Conservation (phyloP, 2,329 filamentous ascomycete genomes). For the Aotearoamyces nothofagi region DNA sequence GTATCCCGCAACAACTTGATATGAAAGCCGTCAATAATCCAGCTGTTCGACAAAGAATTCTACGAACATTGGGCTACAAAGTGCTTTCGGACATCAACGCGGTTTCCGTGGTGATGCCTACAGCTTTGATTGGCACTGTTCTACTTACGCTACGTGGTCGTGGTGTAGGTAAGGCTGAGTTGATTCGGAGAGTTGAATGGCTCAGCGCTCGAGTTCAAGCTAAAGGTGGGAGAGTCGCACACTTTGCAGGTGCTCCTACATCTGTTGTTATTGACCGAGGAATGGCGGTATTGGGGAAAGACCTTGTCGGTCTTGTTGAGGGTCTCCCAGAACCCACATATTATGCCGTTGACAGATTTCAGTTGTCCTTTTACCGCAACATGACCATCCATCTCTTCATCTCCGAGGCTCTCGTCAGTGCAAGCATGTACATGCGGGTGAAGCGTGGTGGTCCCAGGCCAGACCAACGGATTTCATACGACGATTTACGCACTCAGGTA, state of each 20-base stretch:
- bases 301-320: slow-evolving; percentile 67
- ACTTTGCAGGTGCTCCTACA: slow-evolving; percentile 72
- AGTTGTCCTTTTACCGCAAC: slow-evolving; percentile 95
- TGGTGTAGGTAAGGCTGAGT: slow-evolving; percentile 75
- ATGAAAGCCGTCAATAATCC: slow-evolving; percentile 27
- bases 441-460: slow-evolving; percentile 80
- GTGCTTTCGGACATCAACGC: slow-evolving; percentile 90
- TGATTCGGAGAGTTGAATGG: slow-evolving; percentile 83
- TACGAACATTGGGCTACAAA: slow-evolving; percentile 81
- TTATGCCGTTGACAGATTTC: slow-evolving; percentile 90
- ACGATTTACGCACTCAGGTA: slow-evolving; percentile 63
- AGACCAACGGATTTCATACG: slow-evolving; percentile 64
- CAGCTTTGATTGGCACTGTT: slow-evolving; percentile 86
- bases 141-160: slow-evolving; percentile 80
- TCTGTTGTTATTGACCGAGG: slow-evolving; percentile 76
- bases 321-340: slow-evolving; percentile 83
- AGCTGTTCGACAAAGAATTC: slow-evolving; percentile 40
- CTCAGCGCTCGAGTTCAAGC: slow-evolving; percentile 65
- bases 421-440: slow-evolving; percentile 77
- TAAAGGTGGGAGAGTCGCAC: slow-evolving; percentile 84
- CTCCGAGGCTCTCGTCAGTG: slow-evolving; percentile 78
- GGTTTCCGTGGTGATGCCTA: slow-evolving; percentile 96
- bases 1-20: slow-evolving; percentile 30
- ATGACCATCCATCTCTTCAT: slow-evolving; percentile 99
- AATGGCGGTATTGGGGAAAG: slow-evolving; percentile 78